Evolutionary conservation across 1,284 basidiomycete species (phyloP).

Genomic region (Sanghuangporus weigelae): DNA sequence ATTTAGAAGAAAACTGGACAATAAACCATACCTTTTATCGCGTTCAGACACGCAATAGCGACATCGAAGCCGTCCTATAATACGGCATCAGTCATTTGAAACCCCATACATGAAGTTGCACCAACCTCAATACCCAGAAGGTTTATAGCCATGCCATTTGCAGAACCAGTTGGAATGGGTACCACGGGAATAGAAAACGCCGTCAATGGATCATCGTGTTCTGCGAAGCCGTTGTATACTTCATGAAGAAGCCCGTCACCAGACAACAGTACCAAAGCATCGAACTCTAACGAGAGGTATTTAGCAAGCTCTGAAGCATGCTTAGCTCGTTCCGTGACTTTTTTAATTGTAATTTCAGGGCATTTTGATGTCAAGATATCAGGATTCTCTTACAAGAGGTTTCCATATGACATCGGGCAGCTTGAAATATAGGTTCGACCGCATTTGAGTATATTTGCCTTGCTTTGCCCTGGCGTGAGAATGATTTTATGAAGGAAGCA

Average conservation of each 20-base stretch:
- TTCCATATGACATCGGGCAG: constrained; percentile 69
- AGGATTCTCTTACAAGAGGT: constrained; percentile 45
- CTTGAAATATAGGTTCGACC: constrained; percentile 76
- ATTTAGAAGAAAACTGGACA: constrained; percentile 6
- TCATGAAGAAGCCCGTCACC: constrained; percentile 92
- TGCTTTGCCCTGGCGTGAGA: constrained; percentile 60
- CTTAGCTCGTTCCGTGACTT: constrained; percentile 67
- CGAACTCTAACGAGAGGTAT: constrained; percentile 57
- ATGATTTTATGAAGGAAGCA: background rate
- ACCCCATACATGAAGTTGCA: background rate
- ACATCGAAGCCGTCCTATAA: constrained; percentile 69
- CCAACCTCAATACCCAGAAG: constrained; percentile 61
- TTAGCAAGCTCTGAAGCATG: constrained; percentile 75
- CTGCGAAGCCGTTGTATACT: constrained; percentile 87
- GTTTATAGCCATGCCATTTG: constrained; percentile 78
- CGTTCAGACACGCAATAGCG: constrained; percentile 72
- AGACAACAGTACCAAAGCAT: constrained; percentile 79
- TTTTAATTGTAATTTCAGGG: constrained; percentile 4
- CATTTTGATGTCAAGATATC: background rate
- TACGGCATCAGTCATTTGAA: background rate
- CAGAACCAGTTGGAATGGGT: constrained; percentile 86
- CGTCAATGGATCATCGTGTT: constrained; percentile 58
- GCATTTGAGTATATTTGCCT: constrained; percentile 53
- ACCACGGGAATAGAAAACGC: constrained; percentile 78
- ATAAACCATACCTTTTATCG: constrained; percentile 69